Conservation (phyloP, 495 filamentous ascomycete species). For the Emericellopsis terricola region DNA sequence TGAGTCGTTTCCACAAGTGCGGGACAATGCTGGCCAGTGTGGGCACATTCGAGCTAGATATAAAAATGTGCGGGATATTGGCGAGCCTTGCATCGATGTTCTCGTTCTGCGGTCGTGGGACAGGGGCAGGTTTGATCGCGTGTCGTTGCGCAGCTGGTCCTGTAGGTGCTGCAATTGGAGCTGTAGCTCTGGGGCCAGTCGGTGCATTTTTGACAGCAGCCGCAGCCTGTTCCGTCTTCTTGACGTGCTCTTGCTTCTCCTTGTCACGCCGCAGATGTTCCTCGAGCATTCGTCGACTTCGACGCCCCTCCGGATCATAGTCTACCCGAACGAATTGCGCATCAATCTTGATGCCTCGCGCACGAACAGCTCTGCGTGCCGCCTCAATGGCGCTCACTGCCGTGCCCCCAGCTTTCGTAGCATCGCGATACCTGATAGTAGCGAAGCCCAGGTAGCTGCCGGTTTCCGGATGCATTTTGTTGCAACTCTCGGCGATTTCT, state of each 20-base stretch:
- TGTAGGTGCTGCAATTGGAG: conserved; percentile 66
- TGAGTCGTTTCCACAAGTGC: conserved; percentile 75
- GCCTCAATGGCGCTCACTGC: conserved; percentile 51
- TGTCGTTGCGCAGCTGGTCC: conserved; percentile 43
- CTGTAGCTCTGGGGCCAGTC: conserved; percentile 19
- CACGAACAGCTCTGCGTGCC: conserved; percentile 59
- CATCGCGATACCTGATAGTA: conserved; percentile 74
- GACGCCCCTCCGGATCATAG: conserved; percentile 70
- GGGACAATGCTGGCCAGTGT: conserved; percentile 66
- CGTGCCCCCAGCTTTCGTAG: conserved; percentile 24
- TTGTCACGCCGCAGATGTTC: conserved; percentile 46
- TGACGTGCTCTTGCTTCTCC: conserved; percentile 19
- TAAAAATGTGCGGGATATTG: conserved; percentile 81
- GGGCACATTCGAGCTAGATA: conserved; percentile 69
- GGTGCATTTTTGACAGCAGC: conserved; percentile 16
- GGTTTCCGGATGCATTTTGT: conserved; percentile 80
- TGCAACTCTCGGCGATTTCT: conserved; percentile 73
- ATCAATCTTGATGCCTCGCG: conserved; percentile 54
- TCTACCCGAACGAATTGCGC: conserved; percentile 58
- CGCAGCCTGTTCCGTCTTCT: conserved; percentile 9
- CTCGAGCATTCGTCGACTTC: conserved; percentile 56
- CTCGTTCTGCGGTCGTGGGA: too few species aligned
- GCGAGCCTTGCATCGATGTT: conserved; percentile 36
- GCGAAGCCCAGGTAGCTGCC: conserved; percentile 88
- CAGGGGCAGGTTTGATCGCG: conserved; percentile 11